Conservation (phyloP, 2,329 filamentous ascomycete species). For the Sarocladium kiliense region DNA sequence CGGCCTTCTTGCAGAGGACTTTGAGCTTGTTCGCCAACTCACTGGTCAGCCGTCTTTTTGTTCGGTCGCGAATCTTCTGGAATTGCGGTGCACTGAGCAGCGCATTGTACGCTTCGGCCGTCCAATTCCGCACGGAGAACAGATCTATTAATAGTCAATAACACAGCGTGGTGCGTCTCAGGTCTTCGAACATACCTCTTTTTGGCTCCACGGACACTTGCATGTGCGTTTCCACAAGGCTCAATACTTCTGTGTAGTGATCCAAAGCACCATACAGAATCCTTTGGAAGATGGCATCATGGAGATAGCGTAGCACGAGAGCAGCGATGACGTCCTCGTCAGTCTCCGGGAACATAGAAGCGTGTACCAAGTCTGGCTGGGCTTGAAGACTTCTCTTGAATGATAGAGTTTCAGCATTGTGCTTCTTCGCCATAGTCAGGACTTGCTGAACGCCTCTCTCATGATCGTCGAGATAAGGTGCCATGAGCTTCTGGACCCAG, state of each 20-base stretch:
- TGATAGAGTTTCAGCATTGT: constrained; percentile 18
- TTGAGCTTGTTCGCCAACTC: constrained; percentile 23
- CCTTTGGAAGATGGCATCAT: constrained; percentile 29
- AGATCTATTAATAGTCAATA: constrained; percentile 20
- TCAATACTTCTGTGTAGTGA: constrained; percentile 21
- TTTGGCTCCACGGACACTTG: constrained; percentile 29
- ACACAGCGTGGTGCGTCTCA: background rate
- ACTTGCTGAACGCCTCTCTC: background rate
- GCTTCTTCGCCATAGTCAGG: background rate
- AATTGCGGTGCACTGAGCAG: constrained; percentile 26
- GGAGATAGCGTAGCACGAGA: constrained; percentile 28
- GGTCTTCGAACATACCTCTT: constrained; percentile 21
- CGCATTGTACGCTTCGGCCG: constrained; percentile 31
- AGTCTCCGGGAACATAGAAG: constrained; percentile 27
- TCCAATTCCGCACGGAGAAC: constrained; percentile 31
- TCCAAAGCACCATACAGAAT: constrained; percentile 23
- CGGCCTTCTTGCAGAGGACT: constrained; percentile 22
- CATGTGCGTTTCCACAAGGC: constrained; percentile 28
- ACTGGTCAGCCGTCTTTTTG: constrained; percentile 20
- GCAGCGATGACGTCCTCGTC: constrained; percentile 31
- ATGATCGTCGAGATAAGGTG: background rate
- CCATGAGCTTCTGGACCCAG: constrained; percentile 29
- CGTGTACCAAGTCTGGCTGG: constrained; percentile 27
- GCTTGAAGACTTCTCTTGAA: constrained; percentile 14
- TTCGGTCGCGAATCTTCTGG: constrained; percentile 16